Evolutionary conservation across 176 grass and related monocot species (phyloP).

Genomic region (Raddia distichophylla): DNA sequence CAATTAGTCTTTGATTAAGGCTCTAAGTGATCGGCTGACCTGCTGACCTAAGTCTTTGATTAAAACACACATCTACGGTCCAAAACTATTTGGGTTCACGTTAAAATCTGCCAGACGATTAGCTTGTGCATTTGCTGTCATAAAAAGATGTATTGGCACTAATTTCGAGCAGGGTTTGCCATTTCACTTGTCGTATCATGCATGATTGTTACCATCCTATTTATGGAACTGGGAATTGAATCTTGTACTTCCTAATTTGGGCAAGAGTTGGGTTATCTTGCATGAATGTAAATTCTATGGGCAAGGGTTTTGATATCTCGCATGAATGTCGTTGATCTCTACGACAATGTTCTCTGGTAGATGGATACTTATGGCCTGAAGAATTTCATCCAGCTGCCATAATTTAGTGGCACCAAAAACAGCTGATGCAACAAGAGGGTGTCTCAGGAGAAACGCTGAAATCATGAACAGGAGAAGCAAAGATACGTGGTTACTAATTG

Average conservation of each 20-base stretch:
- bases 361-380: constrained; percentile 51
- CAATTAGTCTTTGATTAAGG: no score
- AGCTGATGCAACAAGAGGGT: constrained; percentile 71
- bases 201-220: not conserved
- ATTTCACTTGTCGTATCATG: not conserved
- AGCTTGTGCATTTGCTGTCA: not conserved
- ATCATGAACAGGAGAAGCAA: constrained; percentile 19
- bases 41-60: no score
- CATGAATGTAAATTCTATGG: constrained; percentile 60
- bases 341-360: constrained; percentile 50
- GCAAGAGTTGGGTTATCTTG: constrained; percentile 35
- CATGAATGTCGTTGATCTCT: constrained; percentile 78
- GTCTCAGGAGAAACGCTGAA: constrained; percentile 65
- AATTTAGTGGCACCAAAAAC: constrained; percentile 82
- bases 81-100: no score
- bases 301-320: constrained; percentile 70
- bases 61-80: no score
- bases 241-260: not conserved
- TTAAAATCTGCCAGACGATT: no score
- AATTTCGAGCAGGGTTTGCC: not conserved
- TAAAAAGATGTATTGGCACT: not conserved
- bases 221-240: not conserved
- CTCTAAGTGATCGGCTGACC: no score
- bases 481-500: not conserved
- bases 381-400: constrained; percentile 69